Percentiles rank a stretch among this genome's conserved stretches.
phyloP scores from a whole-genome alignment of 2,329 filamentous ascomycete genomes.

The Cercospora zeina region DNA sequence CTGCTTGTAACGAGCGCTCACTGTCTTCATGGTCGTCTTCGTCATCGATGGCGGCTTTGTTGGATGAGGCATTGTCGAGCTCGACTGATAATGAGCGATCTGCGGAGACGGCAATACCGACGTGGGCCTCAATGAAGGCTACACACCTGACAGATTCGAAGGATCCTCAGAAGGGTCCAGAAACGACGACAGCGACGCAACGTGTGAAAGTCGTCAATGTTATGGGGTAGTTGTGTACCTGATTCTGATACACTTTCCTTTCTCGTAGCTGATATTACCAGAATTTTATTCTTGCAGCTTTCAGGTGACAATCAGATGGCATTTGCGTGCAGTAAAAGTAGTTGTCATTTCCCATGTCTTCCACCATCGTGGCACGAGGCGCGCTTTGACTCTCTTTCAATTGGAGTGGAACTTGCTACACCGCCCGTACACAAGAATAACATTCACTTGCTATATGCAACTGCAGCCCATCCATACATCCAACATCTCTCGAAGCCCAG shows the following conservation, averaged over 20 bases:
- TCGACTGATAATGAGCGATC: background rate
- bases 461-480: background rate
- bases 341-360: too few species aligned
- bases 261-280: background rate
- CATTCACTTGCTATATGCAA: background rate
- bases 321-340: too few species aligned
- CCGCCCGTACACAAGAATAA: background rate
- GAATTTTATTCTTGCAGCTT: background rate
- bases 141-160: too few species aligned
- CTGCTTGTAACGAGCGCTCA: conserved; percentile 1
- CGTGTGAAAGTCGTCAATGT: conserved; percentile 1
- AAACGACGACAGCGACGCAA: background rate
- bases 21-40: conserved; percentile 5
- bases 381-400: background rate
- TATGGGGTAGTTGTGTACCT: background rate
- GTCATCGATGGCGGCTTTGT: background rate
- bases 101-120: background rate
- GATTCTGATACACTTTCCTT: background rate
- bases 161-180: background rate
- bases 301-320: background rate
- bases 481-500: background rate
- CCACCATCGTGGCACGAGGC: too few species aligned
- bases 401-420: background rate
- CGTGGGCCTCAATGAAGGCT: background rate
- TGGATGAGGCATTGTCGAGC: background rate